phyloP scores from a whole-genome alignment of 2,329 filamentous ascomycete genomes.

The Escovopsis weberi region DNA sequence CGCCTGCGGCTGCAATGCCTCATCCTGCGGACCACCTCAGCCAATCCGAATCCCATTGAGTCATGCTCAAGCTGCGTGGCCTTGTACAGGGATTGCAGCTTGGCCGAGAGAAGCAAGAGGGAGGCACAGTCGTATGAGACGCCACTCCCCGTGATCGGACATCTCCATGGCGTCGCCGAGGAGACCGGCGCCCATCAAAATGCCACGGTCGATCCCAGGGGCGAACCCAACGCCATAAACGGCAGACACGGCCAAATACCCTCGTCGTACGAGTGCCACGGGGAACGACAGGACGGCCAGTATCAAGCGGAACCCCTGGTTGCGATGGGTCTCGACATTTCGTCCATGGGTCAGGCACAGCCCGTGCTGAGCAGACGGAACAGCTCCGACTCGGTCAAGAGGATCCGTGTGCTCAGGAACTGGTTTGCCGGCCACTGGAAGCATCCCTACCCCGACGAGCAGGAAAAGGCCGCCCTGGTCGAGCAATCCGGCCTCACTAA shows the following conservation, averaged over 20 bases:
- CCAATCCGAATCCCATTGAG: conserved; percentile 32
- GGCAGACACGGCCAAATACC: conserved; percentile 1
- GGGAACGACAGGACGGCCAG: too few species aligned
- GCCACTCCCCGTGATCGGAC: conserved; percentile 29
- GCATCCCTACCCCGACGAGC: conserved; percentile 32
- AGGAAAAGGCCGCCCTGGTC: conserved; percentile 26
- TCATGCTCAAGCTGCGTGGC: conserved; percentile 37
- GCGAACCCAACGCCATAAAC: background rate
- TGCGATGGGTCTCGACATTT: conserved; percentile 1
- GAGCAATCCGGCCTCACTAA: conserved; percentile 29
- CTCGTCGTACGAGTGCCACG: too few species aligned
- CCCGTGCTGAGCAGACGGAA: conserved; percentile 14
- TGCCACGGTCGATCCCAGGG: conserved; percentile 27
- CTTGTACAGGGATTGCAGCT: conserved; percentile 33
- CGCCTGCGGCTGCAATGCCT: conserved; percentile 31
- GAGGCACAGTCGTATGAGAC: conserved; percentile 32
- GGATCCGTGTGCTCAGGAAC: conserved; percentile 28
- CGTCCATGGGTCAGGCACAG: conserved; percentile 1
- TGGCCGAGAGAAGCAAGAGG: conserved; percentile 29
- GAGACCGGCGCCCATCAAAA: conserved; percentile 27
- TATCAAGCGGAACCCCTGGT: background rate
- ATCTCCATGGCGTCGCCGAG: conserved; percentile 33
- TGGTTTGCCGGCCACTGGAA: conserved; percentile 32
- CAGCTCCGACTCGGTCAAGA: conserved; percentile 28
- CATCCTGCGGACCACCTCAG: conserved; percentile 29